Percentiles rank a stretch among this genome's conserved stretches.
These are phyloP conservation scores for Leishmania tropica DNA, from an alignment of 208 protist species.

Conservation along the genomic window DNA sequence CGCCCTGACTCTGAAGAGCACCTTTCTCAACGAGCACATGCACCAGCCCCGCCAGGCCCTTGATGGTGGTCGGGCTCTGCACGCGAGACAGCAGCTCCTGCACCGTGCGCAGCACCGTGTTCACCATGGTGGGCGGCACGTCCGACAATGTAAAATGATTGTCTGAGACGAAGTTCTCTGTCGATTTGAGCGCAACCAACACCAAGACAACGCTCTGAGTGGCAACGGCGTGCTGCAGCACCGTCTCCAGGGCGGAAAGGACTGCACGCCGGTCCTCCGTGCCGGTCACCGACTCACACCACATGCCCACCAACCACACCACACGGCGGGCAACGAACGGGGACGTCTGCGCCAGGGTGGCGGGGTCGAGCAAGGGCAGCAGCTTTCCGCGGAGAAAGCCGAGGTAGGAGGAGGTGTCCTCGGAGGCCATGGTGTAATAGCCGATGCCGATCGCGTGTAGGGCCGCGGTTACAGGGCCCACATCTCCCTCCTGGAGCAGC, in stretches of 20 bases:
- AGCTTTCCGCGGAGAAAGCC: constrained; percentile 54
- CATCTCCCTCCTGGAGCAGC: constrained; percentile 46
- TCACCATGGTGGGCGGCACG: constrained; percentile 47
- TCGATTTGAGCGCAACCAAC: constrained; percentile 53
- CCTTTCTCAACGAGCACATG: constrained; percentile 59
- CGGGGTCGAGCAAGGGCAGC: constrained; percentile 60
- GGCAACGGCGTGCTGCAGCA: constrained; percentile 38
- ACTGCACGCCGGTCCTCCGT: constrained; percentile 40
- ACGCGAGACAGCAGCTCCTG: constrained; percentile 52
- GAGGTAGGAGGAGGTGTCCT: constrained; percentile 45
- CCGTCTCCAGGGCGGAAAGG: constrained; percentile 48
- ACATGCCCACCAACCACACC: constrained; percentile 88
- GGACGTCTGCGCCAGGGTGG: constrained; percentile 19
- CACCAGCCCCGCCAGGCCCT: constrained; percentile 55
- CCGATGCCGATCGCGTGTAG: constrained; percentile 87
- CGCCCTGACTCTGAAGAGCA: constrained; percentile 38
- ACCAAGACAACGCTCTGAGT: constrained; percentile 43
- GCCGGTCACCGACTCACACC: constrained; percentile 72
- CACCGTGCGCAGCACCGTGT: constrained; percentile 47
- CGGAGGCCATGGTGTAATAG: constrained; percentile 75
- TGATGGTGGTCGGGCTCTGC: constrained; percentile 41
- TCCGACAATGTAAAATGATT: constrained; percentile 53
- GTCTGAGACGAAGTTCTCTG: constrained; percentile 75
- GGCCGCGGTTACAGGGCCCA: constrained; percentile 54
- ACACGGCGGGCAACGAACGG: constrained; percentile 76